Base-by-base conservation (phyloP, 176 grass and related monocot genomes). In the Areca catechu region DNA sequence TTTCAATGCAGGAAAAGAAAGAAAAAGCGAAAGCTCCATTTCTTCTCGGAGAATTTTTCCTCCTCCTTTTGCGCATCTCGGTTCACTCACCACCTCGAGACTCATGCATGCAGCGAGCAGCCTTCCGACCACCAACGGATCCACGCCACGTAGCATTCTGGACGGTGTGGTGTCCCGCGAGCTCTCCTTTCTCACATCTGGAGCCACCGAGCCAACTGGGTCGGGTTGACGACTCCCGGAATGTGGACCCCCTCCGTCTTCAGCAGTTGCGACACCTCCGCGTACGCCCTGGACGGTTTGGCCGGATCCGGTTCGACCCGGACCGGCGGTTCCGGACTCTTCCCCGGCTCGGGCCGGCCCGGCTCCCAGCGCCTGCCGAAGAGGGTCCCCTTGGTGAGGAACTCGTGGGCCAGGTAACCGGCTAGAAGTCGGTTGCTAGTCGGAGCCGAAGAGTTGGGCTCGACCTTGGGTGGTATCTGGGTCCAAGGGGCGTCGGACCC, bases 351-450 rank as follows among this genome's bases (percentile, higher is more conserved):
- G 2, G 34, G 14, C 34, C 9, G 34, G 34, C 10, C 56, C 48
- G 48, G 43, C 43, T 60, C 69, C 15, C 5, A 24, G 23, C 57
- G 57, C 69, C 50, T 23, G 22, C 74, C 70, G 16, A 67, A 58
- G 54, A 86, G 55, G 15, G 78, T 86, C 54, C 74, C 70, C n/a
- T 22, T 21, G 22, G 66, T 62, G 61, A 82, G 75, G 64, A 86
- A 86, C 56, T 86, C 83, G 50, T 82, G 78, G 25, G 83, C 78
- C 54, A 86, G 65, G 71, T 71, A 78, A 48, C 78, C 83, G 50
- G 70, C 70, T 16, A 86, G 67, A 34, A 86, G 60, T 70, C 23
- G 64, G 24, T 75, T 82, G 54, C 29, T 1, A 34, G 72, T 12
- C 3, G 5, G 22, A 6, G 27, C 65, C 1, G 49, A 20, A 4